Evolutionary conservation across 2,329 filamentous ascomycete species (phyloP).

Genomic region (Paecilomyces dactylethromorphus): DNA sequence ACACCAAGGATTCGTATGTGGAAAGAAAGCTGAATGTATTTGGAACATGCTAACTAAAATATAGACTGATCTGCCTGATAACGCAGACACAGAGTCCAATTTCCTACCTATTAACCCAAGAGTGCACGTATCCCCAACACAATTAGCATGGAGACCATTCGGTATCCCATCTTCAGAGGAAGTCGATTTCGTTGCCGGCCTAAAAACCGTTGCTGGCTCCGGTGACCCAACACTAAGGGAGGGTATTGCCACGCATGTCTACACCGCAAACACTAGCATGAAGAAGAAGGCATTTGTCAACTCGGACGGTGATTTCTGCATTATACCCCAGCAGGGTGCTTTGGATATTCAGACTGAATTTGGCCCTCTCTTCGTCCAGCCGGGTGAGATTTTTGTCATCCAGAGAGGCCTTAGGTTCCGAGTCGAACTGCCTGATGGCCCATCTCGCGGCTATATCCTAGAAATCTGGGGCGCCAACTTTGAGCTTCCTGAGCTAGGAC

Average conservation of each 20-base stretch:
- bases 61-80: conserved; percentile 42
- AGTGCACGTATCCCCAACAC: conserved; percentile 50
- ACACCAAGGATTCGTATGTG: conserved; percentile 45
- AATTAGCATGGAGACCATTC: conserved; percentile 53
- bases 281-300: conserved; percentile 51
- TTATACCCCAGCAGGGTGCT: conserved; percentile 58
- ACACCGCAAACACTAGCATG: conserved; percentile 51
- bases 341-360: conserved; percentile 65
- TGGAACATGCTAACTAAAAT: conserved; percentile 1
- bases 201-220: conserved; percentile 50
- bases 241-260: conserved; percentile 52
- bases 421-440: conserved; percentile 54
- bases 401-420: conserved; percentile 60
- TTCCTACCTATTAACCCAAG: conserved; percentile 42
- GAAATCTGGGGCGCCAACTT: conserved; percentile 62
- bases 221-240: conserved; percentile 52
- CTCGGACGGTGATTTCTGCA: conserved; percentile 60
- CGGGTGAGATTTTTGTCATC: conserved; percentile 62
- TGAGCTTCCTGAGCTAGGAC: conserved; percentile 60
- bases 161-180: conserved; percentile 43
- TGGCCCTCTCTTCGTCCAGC: conserved; percentile 57
- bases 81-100: conserved; percentile 25
- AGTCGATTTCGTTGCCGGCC: conserved; percentile 50
- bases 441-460: conserved; percentile 59
- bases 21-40: no score